Percentiles rank a stretch among this genome's conserved stretches.
phyloP scores from a whole-genome alignment of 2,329 filamentous ascomycete species.

The Coniochaeta ligniaria region DNA sequence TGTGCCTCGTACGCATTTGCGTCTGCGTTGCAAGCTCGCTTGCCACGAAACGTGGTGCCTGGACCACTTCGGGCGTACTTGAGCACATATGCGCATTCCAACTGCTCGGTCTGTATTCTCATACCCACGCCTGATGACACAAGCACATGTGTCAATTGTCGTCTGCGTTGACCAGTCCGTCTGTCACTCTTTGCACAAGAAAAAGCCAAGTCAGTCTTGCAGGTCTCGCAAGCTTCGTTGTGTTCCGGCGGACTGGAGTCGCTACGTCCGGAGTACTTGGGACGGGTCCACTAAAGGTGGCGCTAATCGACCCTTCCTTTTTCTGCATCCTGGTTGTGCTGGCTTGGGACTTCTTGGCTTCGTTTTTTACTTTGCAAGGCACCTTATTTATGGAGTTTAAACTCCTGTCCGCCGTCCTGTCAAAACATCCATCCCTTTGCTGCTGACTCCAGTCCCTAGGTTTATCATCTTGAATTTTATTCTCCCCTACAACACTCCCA shows the following conservation, averaged over 20 bases:
- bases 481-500: not conserved
- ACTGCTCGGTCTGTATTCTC: not conserved
- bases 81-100: not conserved
- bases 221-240: not conserved
- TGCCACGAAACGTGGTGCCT: not conserved
- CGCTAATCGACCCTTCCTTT: not conserved
- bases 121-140: not conserved
- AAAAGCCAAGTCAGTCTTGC: not conserved
- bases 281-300: not conserved
- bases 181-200: not conserved
- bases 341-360: slow-evolving; percentile 1
- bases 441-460: not conserved
- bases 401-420: not conserved
- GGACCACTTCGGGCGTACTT: not conserved
- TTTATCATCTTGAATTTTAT: not conserved
- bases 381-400: not conserved
- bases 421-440: not conserved
- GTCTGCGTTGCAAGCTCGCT: not conserved
- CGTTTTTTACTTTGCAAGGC: not conserved
- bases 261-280: not conserved
- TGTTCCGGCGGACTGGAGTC: not conserved
- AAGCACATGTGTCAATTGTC: not conserved
- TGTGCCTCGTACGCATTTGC: not conserved
- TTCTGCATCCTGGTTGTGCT: not conserved
- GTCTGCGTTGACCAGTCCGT: not conserved